These are phyloP conservation scores for Aspergillus avenaceus DNA, from an alignment of 495 filamentous ascomycete genomes.

Conservation along the genomic window DNA sequence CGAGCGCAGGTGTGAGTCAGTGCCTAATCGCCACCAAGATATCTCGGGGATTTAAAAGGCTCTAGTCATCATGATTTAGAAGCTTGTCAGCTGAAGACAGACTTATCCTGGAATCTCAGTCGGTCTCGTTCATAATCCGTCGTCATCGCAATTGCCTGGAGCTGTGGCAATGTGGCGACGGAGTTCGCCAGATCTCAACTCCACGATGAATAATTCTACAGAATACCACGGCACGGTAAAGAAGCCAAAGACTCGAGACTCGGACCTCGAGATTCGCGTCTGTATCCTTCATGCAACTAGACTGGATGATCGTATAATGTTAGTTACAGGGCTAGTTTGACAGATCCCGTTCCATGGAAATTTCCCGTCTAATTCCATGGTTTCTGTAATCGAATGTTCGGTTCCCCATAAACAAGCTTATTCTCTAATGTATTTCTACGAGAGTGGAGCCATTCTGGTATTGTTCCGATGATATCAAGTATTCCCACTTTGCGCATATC, in stretches of 20 bases:
- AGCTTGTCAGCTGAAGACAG: background rate
- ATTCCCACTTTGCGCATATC: background rate
- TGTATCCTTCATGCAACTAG: too few relatives aligned
- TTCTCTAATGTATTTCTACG: constrained; percentile 6
- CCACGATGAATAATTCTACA: background rate
- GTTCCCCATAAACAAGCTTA: constrained; percentile 3
- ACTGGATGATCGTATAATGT: too few relatives aligned
- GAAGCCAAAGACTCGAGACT: background rate
- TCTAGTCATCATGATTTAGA: background rate
- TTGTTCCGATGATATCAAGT: too few relatives aligned
- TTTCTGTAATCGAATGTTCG: background rate
- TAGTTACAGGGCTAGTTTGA: background rate
- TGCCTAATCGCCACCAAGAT: background rate
- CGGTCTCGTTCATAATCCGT: background rate
- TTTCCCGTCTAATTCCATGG: background rate
- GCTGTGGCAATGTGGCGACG: background rate
- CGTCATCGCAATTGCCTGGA: background rate
- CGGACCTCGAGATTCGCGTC: too few relatives aligned
- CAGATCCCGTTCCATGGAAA: background rate
- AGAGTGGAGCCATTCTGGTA: constrained; percentile 7
- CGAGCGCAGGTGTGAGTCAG: background rate
- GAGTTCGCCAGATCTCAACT: background rate
- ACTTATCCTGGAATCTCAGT: background rate
- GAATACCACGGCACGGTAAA: background rate
- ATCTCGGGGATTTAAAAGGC: background rate